Conservation (phyloP, 495 filamentous ascomycete species). For the Xylaria nigripes region DNA sequence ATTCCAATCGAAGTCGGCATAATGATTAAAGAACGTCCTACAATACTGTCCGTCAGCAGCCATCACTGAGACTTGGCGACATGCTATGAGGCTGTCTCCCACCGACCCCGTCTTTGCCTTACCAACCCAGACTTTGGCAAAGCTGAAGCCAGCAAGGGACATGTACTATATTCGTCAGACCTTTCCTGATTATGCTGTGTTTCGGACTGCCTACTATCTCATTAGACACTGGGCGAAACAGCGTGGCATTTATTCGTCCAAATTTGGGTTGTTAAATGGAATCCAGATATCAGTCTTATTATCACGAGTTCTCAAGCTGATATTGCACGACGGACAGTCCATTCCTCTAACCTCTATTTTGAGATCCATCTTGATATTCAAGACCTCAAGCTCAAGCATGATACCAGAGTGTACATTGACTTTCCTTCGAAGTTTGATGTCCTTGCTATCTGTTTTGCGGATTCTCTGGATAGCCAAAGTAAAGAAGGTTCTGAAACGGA, state of each 20-base stretch:
- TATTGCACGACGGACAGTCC: conserved; percentile 49
- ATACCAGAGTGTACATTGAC: conserved; percentile 45
- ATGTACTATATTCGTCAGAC: conserved; percentile 44
- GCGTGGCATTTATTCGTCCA: conserved; percentile 48
- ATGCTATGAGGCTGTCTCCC: conserved; percentile 24
- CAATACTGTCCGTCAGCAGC: conserved; percentile 17
- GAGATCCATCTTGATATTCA: conserved; percentile 45
- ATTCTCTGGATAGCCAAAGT: conserved; percentile 42
- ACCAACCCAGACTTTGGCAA: conserved; percentile 38
- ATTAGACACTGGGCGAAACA: conserved; percentile 48
- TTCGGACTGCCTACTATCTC: conserved; percentile 43
- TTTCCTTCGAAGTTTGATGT: conserved; percentile 42
- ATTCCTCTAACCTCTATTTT: no score
- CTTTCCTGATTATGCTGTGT: conserved; percentile 42
- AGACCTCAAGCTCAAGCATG: conserved; percentile 48
- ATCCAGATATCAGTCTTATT: conserved; percentile 52
- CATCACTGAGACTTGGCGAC: conserved; percentile 37
- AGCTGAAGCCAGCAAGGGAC: conserved; percentile 50
- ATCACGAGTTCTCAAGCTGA: conserved; percentile 42
- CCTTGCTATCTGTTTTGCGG: conserved; percentile 31
- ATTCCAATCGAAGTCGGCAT: conserved; percentile 47
- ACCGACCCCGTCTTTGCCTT: conserved; percentile 42
- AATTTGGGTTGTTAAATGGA: conserved; percentile 50
- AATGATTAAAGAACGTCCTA: conserved; percentile 49
- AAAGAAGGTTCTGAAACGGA: conserved; percentile 49